Base-by-base conservation (phyloP, 805 yeast species). In the Maudiozyma bulderi region DNA sequence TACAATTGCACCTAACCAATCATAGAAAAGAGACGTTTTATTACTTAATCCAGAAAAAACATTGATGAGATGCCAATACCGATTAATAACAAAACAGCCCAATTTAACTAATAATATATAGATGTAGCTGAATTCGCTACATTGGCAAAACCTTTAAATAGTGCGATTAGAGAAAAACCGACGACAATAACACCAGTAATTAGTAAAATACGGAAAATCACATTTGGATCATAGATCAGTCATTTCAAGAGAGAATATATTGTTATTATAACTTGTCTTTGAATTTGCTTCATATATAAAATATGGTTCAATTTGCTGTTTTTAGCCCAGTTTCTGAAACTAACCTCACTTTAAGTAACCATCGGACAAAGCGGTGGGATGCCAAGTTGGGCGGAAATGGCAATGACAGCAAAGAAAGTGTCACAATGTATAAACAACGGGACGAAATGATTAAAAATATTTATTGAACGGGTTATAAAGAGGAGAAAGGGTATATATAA, bases 101-200 rank as follows among this genome's bases (percentile, higher is more conserved):
- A 72, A 44, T 72, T 71, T 44, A 80, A 61, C 60, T 67, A 65
- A 47, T 59, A 63, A 45, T 60, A 58, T 29, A 66, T 52, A 6
- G 64, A 60, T n/a, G 54, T 51, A 10, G 75, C 70, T 32, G 69
- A 66, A 10, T 60, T 59, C 26, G 62, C 49, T 2, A 59, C 58
- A 20, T 53, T 30, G 28, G 60, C 58, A 44, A 62, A 64, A 37
- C 54, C 50, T 59, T 85, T 95, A 57, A 86, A 86, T 66, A 84
- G 70, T 5, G 95, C 90, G 66, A 87, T 83, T 11, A 77, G 40
- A 0, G 95, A 80, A 44, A 88, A 77, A 0, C 93, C 95, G n/a
- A 80, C 66, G 53, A 89, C 87, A 5, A 88, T 76, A 8, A 85
- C 65, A 10, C 76, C 62, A 0, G 96, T 87, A 46, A 88, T 73